These are phyloP conservation scores for Dendrothele bispora DNA, from an alignment of 768 basidiomycete genomes.

Conservation along the genomic window DNA sequence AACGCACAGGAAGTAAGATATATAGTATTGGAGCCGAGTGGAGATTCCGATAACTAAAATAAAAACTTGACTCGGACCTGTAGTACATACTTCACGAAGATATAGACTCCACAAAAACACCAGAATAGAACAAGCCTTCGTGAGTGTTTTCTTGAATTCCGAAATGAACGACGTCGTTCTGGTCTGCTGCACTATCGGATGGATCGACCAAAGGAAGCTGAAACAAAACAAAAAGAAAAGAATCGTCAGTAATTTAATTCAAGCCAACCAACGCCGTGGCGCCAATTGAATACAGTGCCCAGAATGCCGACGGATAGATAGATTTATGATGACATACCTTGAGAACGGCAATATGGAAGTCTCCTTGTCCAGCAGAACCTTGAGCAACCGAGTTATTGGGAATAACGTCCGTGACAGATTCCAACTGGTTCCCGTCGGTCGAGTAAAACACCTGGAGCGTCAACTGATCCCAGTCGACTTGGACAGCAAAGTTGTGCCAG, in stretches of 20 bases:
- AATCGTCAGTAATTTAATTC: neutral
- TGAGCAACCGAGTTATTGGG: slow-evolving; percentile 38
- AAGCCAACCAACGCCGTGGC: too few species aligned
- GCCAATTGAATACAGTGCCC: too few species aligned
- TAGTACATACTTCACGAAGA: slow-evolving; percentile 1
- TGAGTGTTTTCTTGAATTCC: slow-evolving; percentile 56
- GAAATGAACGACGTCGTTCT: slow-evolving; percentile 55
- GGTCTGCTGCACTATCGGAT: slow-evolving; percentile 41
- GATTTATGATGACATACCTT: slow-evolving; percentile 43
- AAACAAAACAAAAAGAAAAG: neutral
- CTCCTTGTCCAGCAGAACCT: slow-evolving; percentile 51
- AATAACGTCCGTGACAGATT: slow-evolving; percentile 40
- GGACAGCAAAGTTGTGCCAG: slow-evolving; percentile 65
- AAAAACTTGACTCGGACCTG: too few species aligned
- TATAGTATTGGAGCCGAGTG: too few species aligned
- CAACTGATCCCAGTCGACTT: slow-evolving; percentile 52
- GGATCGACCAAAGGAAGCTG: slow-evolving; percentile 57
- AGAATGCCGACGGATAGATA: neutral
- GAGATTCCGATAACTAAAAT: too few species aligned
- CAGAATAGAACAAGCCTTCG: slow-evolving; percentile 60
- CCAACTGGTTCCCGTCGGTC: slow-evolving; percentile 32
- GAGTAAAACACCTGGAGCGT: slow-evolving; percentile 57
- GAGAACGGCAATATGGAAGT: slow-evolving; percentile 61
- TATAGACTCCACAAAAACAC: slow-evolving; percentile 43
- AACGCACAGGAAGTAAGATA: too few species aligned